These are phyloP conservation scores for Sporothrix euskadiensis DNA, from an alignment of 2,329 filamentous ascomycete genomes.

Conservation along the genomic window DNA sequence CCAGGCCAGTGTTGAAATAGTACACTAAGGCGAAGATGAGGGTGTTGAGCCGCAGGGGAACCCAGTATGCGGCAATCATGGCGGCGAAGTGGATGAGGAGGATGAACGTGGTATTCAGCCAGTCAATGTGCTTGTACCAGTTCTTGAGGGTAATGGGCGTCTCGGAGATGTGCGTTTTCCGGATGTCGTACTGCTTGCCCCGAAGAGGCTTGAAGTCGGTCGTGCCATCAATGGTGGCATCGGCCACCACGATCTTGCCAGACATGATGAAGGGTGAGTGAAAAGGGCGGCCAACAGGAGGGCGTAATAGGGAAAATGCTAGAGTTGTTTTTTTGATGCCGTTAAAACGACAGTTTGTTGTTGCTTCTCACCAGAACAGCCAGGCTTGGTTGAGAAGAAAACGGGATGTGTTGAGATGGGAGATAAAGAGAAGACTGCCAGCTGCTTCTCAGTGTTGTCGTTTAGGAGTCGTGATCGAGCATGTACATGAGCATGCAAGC, in stretches of 20 bases:
- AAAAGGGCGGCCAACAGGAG: neutral
- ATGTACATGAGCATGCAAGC: slow-evolving; percentile 19
- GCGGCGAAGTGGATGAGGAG: slow-evolving; percentile 74
- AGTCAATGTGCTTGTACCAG: slow-evolving; percentile 92
- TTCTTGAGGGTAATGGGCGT: slow-evolving; percentile 76
- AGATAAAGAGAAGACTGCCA: neutral
- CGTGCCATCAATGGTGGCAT: slow-evolving; percentile 53
- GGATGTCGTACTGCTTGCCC: slow-evolving; percentile 49
- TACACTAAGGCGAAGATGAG: slow-evolving; percentile 72
- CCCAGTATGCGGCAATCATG: slow-evolving; percentile 73
- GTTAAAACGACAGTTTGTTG: neutral
- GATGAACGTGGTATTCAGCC: slow-evolving; percentile 84
- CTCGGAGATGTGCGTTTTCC: slow-evolving; percentile 86
- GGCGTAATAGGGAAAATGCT: slow-evolving; percentile 3
- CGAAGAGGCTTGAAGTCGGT: slow-evolving; percentile 57
- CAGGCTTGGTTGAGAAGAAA: slow-evolving; percentile 1
- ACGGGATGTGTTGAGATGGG: neutral
- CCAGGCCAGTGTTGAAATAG: slow-evolving; percentile 81
- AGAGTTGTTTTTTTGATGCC: slow-evolving; percentile 1
- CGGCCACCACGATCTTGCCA: slow-evolving; percentile 43
- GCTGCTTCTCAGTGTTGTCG: slow-evolving; percentile 13
- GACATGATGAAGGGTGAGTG: slow-evolving; percentile 35
- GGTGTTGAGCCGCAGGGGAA: slow-evolving; percentile 71
- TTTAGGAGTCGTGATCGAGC: slow-evolving; percentile 20
- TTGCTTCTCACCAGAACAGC: slow-evolving; percentile 23